Base-by-base conservation (phyloP, 495 filamentous ascomycete genomes). In the Parathielavia hyrcaniae region DNA sequence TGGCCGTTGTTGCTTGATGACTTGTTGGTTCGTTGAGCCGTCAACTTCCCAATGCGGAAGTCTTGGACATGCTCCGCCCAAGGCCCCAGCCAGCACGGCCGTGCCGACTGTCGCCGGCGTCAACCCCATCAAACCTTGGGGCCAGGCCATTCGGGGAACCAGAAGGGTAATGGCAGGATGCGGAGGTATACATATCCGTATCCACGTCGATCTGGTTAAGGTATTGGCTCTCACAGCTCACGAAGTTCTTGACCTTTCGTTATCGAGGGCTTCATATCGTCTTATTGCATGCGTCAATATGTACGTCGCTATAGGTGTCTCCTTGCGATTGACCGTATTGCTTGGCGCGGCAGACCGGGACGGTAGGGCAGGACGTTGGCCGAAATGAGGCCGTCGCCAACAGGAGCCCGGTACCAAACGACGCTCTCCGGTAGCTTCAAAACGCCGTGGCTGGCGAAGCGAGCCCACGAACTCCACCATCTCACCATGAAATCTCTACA, bases 21-120 rank as follows among this genome's bases (percentile, higher is more conserved):
- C n/a, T n/a, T n/a, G 16, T 39, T 35, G 16, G 9, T 6, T 57
- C n/a, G 13, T 23, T 26, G 38, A 17, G 36, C 53, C 58, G 13
- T 45, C 16, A 41, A 53, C 43, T 63, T 62, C 65, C 63, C 60
- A 62, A 66, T 38, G 40, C 39, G 66, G 66, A 57, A 68, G 55
- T 16, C 58, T 68, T 68, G 63, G 46, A 68, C 63, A 68, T 51
- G 40, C 36, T 58, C 63, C 66, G 58, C 47, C 53, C 60, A 63
- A 66, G 53, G 50, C 52, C 17, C n/a, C 35, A 41, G 36, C 19
- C 50, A 38, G 43, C 52, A 53, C 40, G 48, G 30, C 61, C 40
- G 53, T 61, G 59, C 55, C 59, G 58, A 55, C 26, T 51, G 36
- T 41, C 55, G 32, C 45, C 50, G 8, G 38, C 41, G 34, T 14